Evolutionary conservation across 768 basidiomycete genomes (phyloP).

Genomic region (Auricularia sp.): DNA sequence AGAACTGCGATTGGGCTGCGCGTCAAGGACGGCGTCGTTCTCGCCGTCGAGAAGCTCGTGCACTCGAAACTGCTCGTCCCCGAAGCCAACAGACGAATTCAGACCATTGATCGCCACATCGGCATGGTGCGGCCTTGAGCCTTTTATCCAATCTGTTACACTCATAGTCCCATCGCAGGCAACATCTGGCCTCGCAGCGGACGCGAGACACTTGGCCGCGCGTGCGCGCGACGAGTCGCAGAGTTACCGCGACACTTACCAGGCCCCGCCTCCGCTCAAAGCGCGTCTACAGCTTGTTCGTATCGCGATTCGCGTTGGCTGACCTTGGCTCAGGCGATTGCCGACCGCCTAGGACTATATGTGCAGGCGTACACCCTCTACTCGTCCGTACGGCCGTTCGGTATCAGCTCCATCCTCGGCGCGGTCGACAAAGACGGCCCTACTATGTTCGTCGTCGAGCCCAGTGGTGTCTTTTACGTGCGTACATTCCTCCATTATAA

Average conservation of each 20-base stretch:
- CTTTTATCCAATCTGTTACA: neutral
- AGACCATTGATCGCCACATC: constrained; percentile 86
- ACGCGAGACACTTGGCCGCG: constrained; percentile 80
- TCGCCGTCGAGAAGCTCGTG: constrained; percentile 96
- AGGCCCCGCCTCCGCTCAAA: constrained; percentile 67
- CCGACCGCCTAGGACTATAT: constrained; percentile 78
- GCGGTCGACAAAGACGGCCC: constrained; percentile 85
- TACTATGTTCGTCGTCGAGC: constrained; percentile 81
- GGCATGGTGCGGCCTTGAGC: constrained; percentile 54
- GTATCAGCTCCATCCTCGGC: constrained; percentile 85
- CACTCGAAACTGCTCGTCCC: constrained; percentile 94
- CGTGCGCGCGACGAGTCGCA: constrained; percentile 77
- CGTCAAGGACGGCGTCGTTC: constrained; percentile 86
- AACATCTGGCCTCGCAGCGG: constrained; percentile 86
- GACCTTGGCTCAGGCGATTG: constrained; percentile 32
- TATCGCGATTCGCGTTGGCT: neutral
- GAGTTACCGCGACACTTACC: constrained; percentile 62
- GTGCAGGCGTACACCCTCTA: constrained; percentile 95
- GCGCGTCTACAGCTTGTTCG: constrained; percentile 28
- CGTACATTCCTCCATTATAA: constrained; percentile 17
- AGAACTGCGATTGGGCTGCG: constrained; percentile 95
- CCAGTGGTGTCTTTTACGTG: constrained; percentile 86
- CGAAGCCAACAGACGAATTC: constrained; percentile 85
- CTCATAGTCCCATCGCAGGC: constrained; percentile 41
- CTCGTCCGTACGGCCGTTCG: constrained; percentile 95